Evolutionary conservation across 352 stramenopile species (phyloP).

Genomic region (Globisporangium abappressorium): DNA sequence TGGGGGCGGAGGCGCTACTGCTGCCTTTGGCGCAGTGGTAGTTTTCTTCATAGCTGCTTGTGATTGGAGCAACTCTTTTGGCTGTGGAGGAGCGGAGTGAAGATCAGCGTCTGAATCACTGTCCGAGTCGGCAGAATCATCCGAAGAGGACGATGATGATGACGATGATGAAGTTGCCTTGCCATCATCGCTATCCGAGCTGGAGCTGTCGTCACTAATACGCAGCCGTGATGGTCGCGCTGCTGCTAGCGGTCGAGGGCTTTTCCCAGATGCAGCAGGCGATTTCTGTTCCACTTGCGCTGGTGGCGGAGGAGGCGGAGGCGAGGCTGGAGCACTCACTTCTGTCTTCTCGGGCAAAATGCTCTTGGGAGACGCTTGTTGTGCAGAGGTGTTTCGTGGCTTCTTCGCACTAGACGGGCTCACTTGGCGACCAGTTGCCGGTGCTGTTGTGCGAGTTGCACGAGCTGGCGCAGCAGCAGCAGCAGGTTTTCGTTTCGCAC

Average conservation of each 20-base stretch:
- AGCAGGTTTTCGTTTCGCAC: constrained; percentile 5
- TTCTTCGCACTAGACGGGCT: neutral
- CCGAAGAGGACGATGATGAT: constrained; percentile 32
- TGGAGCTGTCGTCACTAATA: constrained; percentile 61
- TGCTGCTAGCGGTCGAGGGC: constrained; percentile 8
- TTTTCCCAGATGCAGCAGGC: constrained; percentile 5
- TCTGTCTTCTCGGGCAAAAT: neutral
- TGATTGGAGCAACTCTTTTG: neutral
- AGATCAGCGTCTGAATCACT: constrained; percentile 15
- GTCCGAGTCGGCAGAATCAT: constrained; percentile 21
- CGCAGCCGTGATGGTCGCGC: constrained; percentile 29
- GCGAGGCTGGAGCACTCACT: constrained; percentile 13
- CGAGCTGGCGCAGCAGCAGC: neutral
- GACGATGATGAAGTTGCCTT: constrained; percentile 33
- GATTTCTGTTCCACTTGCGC: constrained; percentile 18
- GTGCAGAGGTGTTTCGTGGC: neutral
- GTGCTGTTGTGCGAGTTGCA: neutral
- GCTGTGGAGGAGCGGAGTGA: neutral
- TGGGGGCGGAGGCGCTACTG: neutral
- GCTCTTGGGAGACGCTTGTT: constrained; percentile 10
- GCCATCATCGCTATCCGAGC: constrained; percentile 46
- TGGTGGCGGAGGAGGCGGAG: constrained; percentile 28
- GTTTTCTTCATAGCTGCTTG: constrained; percentile 5
- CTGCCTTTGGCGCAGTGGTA: neutral
- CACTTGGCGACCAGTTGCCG: neutral